Evolutionary conservation across 805 yeast genomes (phyloP).

Genomic region (Pichia cephalocereana): DNA sequence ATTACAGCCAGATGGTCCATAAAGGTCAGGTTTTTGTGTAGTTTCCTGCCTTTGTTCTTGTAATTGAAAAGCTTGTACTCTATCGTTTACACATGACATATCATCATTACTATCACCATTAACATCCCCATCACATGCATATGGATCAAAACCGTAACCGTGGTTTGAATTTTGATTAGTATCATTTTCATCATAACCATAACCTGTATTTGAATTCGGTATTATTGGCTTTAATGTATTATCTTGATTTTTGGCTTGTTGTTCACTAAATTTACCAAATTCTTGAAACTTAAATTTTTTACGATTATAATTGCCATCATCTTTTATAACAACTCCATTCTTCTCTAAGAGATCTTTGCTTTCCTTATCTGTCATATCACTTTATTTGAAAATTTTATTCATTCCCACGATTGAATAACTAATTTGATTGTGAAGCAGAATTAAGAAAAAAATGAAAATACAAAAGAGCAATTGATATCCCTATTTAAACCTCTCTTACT

Average conservation of each 20-base stretch:
- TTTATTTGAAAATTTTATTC: conserved; percentile 37
- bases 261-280: conserved; percentile 38
- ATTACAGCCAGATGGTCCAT: conserved; percentile 12
- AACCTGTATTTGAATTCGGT: conserved; percentile 7
- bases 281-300: conserved; percentile 38
- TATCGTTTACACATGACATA: not conserved
- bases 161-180: conserved; percentile 14
- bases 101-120: not conserved
- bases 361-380: conserved; percentile 35
- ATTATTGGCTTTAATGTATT: conserved; percentile 15
- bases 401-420: conserved; percentile 32
- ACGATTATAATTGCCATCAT: conserved; percentile 17
- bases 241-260: conserved; percentile 18
- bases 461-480: no score
- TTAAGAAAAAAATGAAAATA: no score
- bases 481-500: no score
- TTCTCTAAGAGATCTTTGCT: conserved; percentile 33
- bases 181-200: conserved; percentile 6
- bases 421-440: no score
- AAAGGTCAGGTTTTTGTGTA: conserved; percentile 14
- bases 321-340: conserved; percentile 32
- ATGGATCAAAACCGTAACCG: conserved; percentile 12
- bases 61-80: conserved; percentile 7
- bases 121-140: conserved; percentile 1
- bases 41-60: not conserved